Evolutionary conservation across 805 yeast species (phyloP).

Genomic region (Saccharomycopsis lassenensis): DNA sequence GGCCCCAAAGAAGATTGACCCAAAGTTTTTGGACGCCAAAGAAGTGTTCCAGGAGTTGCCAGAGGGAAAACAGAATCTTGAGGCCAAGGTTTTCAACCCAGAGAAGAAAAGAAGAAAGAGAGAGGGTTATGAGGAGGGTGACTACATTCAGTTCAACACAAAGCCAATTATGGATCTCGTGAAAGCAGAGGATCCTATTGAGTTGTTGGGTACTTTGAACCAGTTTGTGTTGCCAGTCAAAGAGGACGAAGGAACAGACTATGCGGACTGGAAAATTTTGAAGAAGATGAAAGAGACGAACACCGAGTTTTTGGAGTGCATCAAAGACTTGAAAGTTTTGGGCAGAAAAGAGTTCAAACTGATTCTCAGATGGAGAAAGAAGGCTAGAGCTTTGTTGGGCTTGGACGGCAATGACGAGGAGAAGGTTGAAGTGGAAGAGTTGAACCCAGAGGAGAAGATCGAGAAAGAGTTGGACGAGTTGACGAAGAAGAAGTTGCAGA

Average conservation of each 20-base stretch:
- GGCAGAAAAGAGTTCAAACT: slow-evolving; percentile 89
- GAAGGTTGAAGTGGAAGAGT: slow-evolving; percentile 51
- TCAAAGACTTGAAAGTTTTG: slow-evolving; percentile 84
- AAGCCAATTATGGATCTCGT: slow-evolving; percentile 74
- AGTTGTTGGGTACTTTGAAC: slow-evolving; percentile 63
- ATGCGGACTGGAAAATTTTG: slow-evolving; percentile 64
- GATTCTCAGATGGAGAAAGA: slow-evolving; percentile 79
- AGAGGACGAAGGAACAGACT: slow-evolving; percentile 39
- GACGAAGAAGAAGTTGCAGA: slow-evolving; percentile 57
- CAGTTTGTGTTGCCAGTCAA: slow-evolving; percentile 46
- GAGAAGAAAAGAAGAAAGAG: slow-evolving; percentile 83
- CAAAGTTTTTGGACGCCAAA: slow-evolving; percentile 80
- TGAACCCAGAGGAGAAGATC: slow-evolving; percentile 82
- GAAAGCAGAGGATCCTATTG: slow-evolving; percentile 72
- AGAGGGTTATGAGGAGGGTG: slow-evolving; percentile 96
- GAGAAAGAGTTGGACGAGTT: slow-evolving; percentile 74
- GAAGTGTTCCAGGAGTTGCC: slow-evolving; percentile 90
- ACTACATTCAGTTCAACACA: slow-evolving; percentile 58
- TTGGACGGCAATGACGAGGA: slow-evolving; percentile 45
- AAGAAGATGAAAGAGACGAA: slow-evolving; percentile 69
- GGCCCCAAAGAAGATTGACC: slow-evolving; percentile 93
- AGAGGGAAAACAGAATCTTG: slow-evolving; percentile 64
- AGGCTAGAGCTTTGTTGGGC: slow-evolving; percentile 69
- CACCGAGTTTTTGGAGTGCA: slow-evolving; percentile 66
- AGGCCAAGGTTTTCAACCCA: slow-evolving; percentile 90